Conservation (phyloP, 495 filamentous ascomycete species). For the Xylaria cubensis region DNA sequence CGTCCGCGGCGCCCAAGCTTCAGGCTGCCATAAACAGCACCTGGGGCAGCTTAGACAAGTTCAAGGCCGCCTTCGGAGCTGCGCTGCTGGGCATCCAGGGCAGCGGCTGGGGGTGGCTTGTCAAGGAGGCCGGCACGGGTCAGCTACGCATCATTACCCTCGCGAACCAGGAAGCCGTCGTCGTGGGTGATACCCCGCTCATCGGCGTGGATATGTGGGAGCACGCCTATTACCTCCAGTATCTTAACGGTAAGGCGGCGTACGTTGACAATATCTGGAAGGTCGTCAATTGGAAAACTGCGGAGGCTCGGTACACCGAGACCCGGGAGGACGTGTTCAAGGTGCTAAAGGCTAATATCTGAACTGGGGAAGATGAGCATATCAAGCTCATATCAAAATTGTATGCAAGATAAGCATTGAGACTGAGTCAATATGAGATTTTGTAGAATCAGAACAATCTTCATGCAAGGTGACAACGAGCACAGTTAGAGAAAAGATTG, state of each 20-base stretch:
- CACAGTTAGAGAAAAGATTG: neutral
- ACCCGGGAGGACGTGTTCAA: slow-evolving; percentile 45
- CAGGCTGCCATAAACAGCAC: slow-evolving; percentile 67
- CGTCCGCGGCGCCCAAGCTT: slow-evolving; percentile 64
- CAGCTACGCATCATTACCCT: slow-evolving; percentile 76
- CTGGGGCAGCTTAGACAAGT: slow-evolving; percentile 69
- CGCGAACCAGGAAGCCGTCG: slow-evolving; percentile 93
- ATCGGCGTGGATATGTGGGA: slow-evolving; percentile 99
- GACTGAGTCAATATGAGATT: neutral
- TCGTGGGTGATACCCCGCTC: slow-evolving; percentile 83
- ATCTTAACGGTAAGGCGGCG: slow-evolving; percentile 98
- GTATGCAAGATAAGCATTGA: neutral
- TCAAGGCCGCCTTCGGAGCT: slow-evolving; percentile 79
- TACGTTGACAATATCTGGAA: slow-evolving; percentile 98
- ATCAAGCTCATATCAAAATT: neutral
- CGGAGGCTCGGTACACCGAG: slow-evolving; percentile 76
- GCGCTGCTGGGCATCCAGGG: slow-evolving; percentile 65
- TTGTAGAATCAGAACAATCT: neutral
- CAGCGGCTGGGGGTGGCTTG: slow-evolving; percentile 87
- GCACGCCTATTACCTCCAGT: slow-evolving; percentile 76
- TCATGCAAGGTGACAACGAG: neutral
- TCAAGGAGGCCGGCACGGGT: slow-evolving; percentile 81
- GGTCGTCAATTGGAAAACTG: slow-evolving; percentile 96
- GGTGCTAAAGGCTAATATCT: slow-evolving; percentile 44
- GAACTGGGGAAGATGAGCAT: neutral